These are phyloP conservation scores for Moesziomyces parantarcticus DNA, from an alignment of 1,284 basidiomycete genomes.

Conservation along the genomic window DNA sequence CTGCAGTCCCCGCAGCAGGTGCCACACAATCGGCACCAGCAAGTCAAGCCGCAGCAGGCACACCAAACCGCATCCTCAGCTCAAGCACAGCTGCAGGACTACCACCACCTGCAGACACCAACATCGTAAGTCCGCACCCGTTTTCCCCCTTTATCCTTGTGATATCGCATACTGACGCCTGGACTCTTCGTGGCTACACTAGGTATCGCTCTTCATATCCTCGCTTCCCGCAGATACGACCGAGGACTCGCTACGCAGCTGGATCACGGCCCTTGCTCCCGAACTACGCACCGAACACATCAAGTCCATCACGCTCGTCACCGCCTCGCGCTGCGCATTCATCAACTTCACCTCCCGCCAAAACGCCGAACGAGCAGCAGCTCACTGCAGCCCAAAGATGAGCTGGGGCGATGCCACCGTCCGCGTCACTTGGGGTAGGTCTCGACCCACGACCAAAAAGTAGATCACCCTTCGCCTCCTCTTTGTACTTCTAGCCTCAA, in stretches of 20 bases:
- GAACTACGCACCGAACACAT: slow-evolving; percentile 72
- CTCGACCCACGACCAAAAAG: slow-evolving; percentile 37
- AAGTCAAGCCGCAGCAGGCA: slow-evolving; percentile 84
- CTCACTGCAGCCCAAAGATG: slow-evolving; percentile 85
- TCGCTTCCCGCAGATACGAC: slow-evolving; percentile 80
- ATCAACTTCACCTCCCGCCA: slow-evolving; percentile 87
- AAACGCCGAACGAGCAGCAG: slow-evolving; percentile 85
- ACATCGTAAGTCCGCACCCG: slow-evolving; percentile 76
- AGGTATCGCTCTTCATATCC: slow-evolving; percentile 93
- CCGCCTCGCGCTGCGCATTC: slow-evolving; percentile 80
- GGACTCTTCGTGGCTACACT: slow-evolving; percentile 3
- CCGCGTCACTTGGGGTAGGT: slow-evolving; percentile 82
- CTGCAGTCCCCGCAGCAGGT: slow-evolving; percentile 88
- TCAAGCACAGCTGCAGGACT: slow-evolving; percentile 83
- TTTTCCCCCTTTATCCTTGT: slow-evolving; percentile 15
- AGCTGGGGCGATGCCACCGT: slow-evolving; percentile 82
- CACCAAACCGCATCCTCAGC: slow-evolving; percentile 84
- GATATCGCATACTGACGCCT: background rate
- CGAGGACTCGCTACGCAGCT: slow-evolving; percentile 82
- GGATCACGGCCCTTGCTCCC: slow-evolving; percentile 72
- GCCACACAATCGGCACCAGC: slow-evolving; percentile 72
- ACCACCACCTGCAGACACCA: slow-evolving; percentile 85
- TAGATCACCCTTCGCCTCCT: background rate
- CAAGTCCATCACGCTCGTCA: slow-evolving; percentile 69
- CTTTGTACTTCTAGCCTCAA: slow-evolving; percentile 7